Evolutionary conservation across 73 alveolate genomes (phyloP), one percentile per base, ranked within the genome.

Genomic region (Paramecium tetraurelia): DNA sequence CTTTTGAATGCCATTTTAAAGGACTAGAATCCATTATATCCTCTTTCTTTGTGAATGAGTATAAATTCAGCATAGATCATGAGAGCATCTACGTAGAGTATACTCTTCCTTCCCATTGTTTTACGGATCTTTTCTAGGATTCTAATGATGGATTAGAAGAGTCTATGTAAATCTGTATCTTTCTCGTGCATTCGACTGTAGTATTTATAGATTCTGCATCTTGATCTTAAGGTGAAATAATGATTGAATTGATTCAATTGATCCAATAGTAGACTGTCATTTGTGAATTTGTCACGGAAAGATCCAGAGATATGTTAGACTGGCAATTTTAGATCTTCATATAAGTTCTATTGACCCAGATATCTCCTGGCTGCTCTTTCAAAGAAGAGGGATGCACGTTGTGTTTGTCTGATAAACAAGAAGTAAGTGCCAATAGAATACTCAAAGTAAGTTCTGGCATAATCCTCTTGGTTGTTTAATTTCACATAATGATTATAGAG

Each of bases 91-190:
- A 43, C 72, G 43, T 80, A 80, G 9, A 80, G 72, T 38, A 80
- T 24, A 80, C 90, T 80, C 35, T 80, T 31, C 46, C 90, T 80
- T 4, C 90, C 90, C 71, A 80, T 46, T 3, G 90, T 80, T 21
- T 80, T 80, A 24, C 90, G 48, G 1, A 80, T 80, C 7, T 41
- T 41, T 22, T 80, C 90, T 20, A 80, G 21, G 1, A 46, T 24
- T 24, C 43, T 21, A 7, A 80, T 46, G 7, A 80, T 44, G 5
- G 46, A 43, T 80, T 29, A n/a, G 10, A 80, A 48, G 1, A 80
- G 27, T 75, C 48, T 12, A 10, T 40, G 59, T 14, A 36, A 20
- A 29, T 72, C 59, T 1, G 86, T 36, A 29, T 27, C 46, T 27
- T 72, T 72, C n/a, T 72, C 86, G 40, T 36, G 35, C 46, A 72